Percentiles rank a stretch among this genome's conserved stretches.
Evolutionary conservation across 2,329 filamentous ascomycete species (phyloP).

Genomic region (Arthrobotrys sphaeroides): DNA sequence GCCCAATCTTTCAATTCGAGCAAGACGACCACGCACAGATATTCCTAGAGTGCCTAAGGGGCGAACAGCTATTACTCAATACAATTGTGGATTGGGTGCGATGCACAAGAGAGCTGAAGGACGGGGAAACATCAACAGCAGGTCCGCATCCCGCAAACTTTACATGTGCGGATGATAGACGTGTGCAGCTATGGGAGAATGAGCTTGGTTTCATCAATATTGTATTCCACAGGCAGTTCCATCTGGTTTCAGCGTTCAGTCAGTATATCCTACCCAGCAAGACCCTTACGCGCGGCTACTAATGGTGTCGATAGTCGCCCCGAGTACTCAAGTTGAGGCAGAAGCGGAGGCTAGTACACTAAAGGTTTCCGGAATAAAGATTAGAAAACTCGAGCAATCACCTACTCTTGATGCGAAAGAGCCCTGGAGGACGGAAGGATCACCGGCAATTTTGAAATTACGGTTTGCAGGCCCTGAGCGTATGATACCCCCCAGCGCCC

Average conservation of each 20-base stretch:
- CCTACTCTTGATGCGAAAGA: conserved; percentile 43
- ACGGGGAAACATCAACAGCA: conserved; percentile 6
- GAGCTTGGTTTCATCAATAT: conserved; percentile 49
- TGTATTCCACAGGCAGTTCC: conserved; percentile 50
- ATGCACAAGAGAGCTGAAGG: conserved; percentile 33
- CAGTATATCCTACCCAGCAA: not conserved
- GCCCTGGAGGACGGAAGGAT: conserved; percentile 41
- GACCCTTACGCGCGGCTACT: not conserved
- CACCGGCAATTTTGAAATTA: conserved; percentile 28
- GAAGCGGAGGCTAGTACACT: conserved; percentile 28
- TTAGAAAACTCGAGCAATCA: conserved; percentile 43
- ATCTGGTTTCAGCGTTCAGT: conserved; percentile 48
- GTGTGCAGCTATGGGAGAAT: conserved; percentile 50
- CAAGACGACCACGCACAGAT: conserved; percentile 46
- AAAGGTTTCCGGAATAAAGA: conserved; percentile 44
- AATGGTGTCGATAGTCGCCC: conserved; percentile 20
- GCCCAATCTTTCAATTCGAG: conserved; percentile 50
- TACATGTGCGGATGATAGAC: conserved; percentile 35
- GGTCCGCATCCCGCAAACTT: conserved; percentile 36
- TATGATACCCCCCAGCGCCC: not conserved
- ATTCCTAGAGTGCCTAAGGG: conserved; percentile 40
- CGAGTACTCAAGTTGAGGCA: conserved; percentile 40
- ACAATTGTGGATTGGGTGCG: conserved; percentile 43
- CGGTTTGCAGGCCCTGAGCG: conserved; percentile 35
- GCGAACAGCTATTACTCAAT: conserved; percentile 47